Percentiles rank a stretch among this genome's conserved stretches.
phyloP scores from a whole-genome alignment of 768 basidiomycete species.

The Austroboletus eburneus region DNA sequence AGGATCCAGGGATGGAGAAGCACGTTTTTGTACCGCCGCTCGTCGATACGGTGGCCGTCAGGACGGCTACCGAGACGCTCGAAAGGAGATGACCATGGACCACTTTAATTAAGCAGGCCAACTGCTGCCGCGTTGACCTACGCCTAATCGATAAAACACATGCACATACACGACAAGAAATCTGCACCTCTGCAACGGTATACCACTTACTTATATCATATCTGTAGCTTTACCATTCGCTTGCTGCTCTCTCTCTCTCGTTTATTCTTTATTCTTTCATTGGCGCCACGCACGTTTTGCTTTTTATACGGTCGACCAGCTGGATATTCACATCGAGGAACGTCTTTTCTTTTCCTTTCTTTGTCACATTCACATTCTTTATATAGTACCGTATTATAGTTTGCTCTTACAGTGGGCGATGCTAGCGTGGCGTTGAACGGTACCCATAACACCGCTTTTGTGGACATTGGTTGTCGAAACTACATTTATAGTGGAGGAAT shows the following conservation, averaged over 20 bases:
- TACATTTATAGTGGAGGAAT: no score
- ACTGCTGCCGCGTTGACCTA: no score
- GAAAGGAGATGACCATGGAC: neutral
- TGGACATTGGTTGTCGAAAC: no score
- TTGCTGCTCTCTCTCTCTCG: neutral
- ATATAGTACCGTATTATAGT: neutral
- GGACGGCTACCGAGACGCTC: neutral
- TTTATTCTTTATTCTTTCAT: neutral
- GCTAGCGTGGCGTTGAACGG: no score
- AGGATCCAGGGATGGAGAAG: conserved; percentile 12
- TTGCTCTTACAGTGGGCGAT: neutral
- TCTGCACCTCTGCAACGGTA: conserved; percentile 1
- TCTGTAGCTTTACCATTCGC: conserved; percentile 15
- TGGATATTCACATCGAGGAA: neutral
- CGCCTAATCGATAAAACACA: no score
- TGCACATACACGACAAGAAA: no score
- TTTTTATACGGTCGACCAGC: neutral
- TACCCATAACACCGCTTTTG: no score
- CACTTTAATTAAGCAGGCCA: no score
- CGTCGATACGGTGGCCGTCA: neutral
- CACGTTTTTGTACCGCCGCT: neutral
- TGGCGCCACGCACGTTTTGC: neutral
- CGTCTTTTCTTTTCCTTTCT: no score
- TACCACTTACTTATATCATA: conserved; percentile 12
- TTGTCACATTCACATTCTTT: neutral